Conservation (phyloP, 768 basidiomycete species). For the Leccinum incarnatum region DNA sequence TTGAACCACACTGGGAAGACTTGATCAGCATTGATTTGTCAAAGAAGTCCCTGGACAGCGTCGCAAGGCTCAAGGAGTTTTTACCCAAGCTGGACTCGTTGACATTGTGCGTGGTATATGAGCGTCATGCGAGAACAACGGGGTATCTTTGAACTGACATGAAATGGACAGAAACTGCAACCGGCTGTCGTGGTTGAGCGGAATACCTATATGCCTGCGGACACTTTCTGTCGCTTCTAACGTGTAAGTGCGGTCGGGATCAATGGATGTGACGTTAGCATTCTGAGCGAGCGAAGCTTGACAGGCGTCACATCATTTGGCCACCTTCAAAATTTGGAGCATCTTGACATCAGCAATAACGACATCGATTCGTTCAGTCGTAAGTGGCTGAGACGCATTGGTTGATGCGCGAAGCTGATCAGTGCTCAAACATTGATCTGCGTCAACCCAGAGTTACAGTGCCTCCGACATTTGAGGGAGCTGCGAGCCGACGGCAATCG, state of each 20-base stretch:
- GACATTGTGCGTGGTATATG: constrained; percentile 58
- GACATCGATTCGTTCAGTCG: constrained; percentile 83
- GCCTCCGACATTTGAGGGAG: constrained; percentile 82
- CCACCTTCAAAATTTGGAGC: constrained; percentile 83
- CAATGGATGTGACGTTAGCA: constrained; percentile 10
- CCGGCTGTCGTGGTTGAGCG: constrained; percentile 76
- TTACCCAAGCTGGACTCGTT: constrained; percentile 75
- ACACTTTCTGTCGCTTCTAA: constrained; percentile 78
- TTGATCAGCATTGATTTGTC: constrained; percentile 71
- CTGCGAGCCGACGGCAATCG: constrained; percentile 87
- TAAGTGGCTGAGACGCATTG: constrained; percentile 41
- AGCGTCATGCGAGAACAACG: constrained; percentile 3
- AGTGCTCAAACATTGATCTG: constrained; percentile 6
- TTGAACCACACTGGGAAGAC: constrained; percentile 92
- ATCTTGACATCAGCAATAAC: constrained; percentile 88
- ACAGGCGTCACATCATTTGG: constrained; percentile 84
- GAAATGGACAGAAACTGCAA: constrained; percentile 58
- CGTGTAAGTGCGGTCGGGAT: constrained; percentile 40
- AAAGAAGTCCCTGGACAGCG: constrained; percentile 56
- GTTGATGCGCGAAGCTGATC: background rate
- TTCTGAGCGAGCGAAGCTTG: constrained; percentile 49
- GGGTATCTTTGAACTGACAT: constrained; percentile 15
- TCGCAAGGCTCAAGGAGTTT: constrained; percentile 83
- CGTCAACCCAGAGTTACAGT: constrained; percentile 64
- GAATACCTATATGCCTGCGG: constrained; percentile 67